Conservation (phyloP, 176 grass and related monocot species). For the Thalia dealbata region DNA sequence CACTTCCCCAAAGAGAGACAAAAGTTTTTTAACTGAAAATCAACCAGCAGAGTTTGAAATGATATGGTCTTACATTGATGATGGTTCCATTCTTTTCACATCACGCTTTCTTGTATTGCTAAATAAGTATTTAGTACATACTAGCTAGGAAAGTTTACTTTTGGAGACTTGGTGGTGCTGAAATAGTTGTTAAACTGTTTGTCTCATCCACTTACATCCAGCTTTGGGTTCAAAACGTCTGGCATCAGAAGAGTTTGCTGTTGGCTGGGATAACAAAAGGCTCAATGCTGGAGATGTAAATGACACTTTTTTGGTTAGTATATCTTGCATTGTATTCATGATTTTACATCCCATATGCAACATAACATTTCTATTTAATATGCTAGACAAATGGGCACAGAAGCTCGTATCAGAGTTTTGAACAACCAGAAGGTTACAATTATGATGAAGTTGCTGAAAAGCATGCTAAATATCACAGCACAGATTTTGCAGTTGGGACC, state of each 20-base stretch:
- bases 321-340: not conserved
- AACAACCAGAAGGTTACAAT: constrained; percentile 41
- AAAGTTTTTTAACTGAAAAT: not conserved
- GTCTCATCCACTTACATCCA: not conserved
- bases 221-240: constrained; percentile 14
- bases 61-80: not conserved
- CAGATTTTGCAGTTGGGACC: constrained; percentile 29
- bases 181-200: not conserved
- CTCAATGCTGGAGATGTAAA: constrained; percentile 16
- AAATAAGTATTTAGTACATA: too few relatives aligned
- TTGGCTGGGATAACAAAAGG: constrained; percentile 16
- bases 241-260: constrained; percentile 7
- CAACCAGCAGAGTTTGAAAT: not conserved
- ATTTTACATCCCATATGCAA: constrained; percentile 2
- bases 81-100: too few relatives aligned
- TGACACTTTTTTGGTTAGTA: constrained; percentile 44
- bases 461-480: constrained; percentile 46
- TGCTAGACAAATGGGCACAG: constrained; percentile 28
- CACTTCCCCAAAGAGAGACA: not conserved
- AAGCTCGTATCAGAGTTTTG: constrained; percentile 37
- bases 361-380: constrained; percentile 21
- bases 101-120: too few relatives aligned
- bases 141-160: too few relatives aligned
- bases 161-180: not conserved
- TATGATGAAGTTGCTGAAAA: constrained; percentile 29